Percentiles rank a stretch among this genome's conserved stretches.
These are phyloP conservation scores for Fomitopsis pulvina DNA, from an alignment of 768 basidiomycete genomes.

Conservation along the genomic window DNA sequence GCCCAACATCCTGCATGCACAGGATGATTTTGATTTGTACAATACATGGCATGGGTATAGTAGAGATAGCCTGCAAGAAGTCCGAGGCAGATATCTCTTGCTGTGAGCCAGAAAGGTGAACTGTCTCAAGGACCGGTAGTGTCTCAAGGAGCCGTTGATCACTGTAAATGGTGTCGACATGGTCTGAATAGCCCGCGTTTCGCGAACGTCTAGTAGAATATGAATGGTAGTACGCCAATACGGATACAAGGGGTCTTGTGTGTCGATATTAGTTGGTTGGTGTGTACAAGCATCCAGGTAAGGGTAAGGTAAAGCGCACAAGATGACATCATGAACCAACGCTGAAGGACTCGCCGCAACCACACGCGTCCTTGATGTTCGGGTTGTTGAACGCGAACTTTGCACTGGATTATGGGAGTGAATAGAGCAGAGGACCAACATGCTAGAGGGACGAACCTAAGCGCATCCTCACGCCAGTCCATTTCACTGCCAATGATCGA, in stretches of 20 bases:
- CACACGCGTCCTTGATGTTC: conserved; percentile 92
- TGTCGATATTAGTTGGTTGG: not conserved
- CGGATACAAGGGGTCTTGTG: not conserved
- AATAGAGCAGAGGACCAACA: not conserved
- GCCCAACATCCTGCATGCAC: too few species aligned
- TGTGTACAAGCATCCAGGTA: not conserved
- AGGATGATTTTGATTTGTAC: too few species aligned
- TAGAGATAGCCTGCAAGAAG: too few species aligned
- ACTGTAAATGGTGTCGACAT: too few species aligned
- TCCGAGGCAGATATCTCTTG: too few species aligned
- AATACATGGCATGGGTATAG: too few species aligned
- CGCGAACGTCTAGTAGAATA: too few species aligned
- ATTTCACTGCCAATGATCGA: conserved; percentile 98
- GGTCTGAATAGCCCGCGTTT: too few species aligned
- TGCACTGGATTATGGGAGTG: conserved; percentile 37
- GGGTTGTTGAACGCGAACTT: conserved; percentile 86
- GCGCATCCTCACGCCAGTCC: conserved; percentile 93
- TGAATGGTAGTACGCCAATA: too few species aligned
- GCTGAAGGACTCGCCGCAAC: conserved; percentile 90
- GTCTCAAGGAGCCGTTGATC: too few species aligned
- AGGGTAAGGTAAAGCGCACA: conserved; percentile 1
- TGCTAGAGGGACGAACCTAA: conserved; percentile 54
- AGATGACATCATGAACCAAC: conserved; percentile 29
- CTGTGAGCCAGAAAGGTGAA: too few species aligned
- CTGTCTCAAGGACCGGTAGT: too few species aligned